phyloP scores from a whole-genome alignment of 352 stramenopile genomes.

The Phytopythium boreale region DNA sequence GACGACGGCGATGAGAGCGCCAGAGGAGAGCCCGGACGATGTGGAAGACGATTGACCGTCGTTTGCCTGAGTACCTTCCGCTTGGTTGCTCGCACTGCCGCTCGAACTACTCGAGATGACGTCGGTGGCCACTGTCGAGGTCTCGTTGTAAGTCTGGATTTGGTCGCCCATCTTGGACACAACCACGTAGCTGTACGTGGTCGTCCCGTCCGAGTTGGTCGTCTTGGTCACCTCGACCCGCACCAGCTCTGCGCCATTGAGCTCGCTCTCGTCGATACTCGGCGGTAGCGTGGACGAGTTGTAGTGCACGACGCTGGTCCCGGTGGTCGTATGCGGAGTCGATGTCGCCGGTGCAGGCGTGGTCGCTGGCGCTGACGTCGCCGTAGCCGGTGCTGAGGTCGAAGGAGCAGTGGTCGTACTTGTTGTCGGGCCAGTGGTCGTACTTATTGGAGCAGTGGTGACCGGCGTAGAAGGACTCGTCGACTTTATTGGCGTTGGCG shows the following conservation, averaged over 20 bases:
- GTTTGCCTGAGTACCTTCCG: conserved; percentile 12
- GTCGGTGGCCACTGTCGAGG: not conserved
- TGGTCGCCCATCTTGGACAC: conserved; percentile 18
- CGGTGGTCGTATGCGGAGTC: conserved; percentile 7
- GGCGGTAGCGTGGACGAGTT: conserved; percentile 39
- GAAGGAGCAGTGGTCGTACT: conserved; percentile 4
- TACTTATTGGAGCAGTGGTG: not conserved
- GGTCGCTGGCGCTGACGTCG: not conserved
- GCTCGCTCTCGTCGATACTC: conserved; percentile 25
- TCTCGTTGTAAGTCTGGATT: not conserved
- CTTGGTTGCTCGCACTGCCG: conserved; percentile 1
- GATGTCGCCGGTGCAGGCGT: conserved; percentile 1
- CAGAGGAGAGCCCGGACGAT: conserved; percentile 10
- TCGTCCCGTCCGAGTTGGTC: conserved; percentile 22
- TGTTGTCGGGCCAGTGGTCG: conserved; percentile 1
- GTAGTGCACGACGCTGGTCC: conserved; percentile 22
- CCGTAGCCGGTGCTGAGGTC: conserved; percentile 3
- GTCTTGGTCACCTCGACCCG: conserved; percentile 33
- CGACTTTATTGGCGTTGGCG: conserved; percentile 1
- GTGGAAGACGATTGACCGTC: not conserved
- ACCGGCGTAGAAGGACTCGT: conserved; percentile 4
- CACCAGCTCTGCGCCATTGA: conserved; percentile 31
- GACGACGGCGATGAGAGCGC: conserved; percentile 20
- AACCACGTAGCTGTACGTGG: conserved; percentile 36
- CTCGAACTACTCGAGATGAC: not conserved